phyloP scores from a whole-genome alignment of 139 green algal species.

The Nannochloris sp. region DNA sequence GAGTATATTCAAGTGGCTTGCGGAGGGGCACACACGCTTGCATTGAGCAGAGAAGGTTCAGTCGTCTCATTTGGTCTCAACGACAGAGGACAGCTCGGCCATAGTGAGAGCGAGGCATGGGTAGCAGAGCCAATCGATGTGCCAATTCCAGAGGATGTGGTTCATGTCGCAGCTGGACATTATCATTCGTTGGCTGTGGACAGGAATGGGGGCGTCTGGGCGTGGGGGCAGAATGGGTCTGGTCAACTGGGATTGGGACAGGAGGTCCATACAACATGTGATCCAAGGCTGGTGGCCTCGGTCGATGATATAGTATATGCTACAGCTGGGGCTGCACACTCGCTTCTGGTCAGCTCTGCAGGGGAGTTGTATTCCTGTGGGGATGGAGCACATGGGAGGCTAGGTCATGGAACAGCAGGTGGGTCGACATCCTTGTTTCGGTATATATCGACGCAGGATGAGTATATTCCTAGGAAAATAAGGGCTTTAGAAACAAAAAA shows the following conservation, averaged over 20 bases:
- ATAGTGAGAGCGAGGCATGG: conserved; percentile 8
- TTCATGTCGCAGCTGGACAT: conserved; percentile 22
- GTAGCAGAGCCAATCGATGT: conserved; percentile 15
- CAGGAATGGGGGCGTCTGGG: conserved; percentile 23
- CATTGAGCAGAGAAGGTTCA: conserved; percentile 43
- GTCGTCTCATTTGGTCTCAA: conserved; percentile 66
- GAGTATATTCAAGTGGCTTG: conserved; percentile 29
- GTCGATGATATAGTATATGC: conserved; percentile 36
- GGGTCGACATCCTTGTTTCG: conserved; percentile 2
- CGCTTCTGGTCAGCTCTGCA: conserved; percentile 50
- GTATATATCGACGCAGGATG: conserved; percentile 5
- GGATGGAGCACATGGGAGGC: conserved; percentile 38
- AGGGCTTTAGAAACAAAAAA: conserved; percentile 20
- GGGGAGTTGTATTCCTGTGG: conserved; percentile 72
- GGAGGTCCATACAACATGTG: neutral
- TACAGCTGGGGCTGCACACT: conserved; percentile 55
- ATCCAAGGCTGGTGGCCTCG: conserved; percentile 2
- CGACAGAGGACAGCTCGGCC: conserved; percentile 50
- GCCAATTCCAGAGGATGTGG: conserved; percentile 21
- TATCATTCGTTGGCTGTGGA: conserved; percentile 29
- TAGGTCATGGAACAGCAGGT: conserved; percentile 44
- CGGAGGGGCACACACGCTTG: conserved; percentile 57
- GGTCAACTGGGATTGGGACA: conserved; percentile 28
- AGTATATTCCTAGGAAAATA: conserved; percentile 25
- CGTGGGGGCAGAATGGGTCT: conserved; percentile 27